Evolutionary conservation across 176 grass and related monocot genomes (phyloP).

Genomic region (Raddia guianensis): DNA sequence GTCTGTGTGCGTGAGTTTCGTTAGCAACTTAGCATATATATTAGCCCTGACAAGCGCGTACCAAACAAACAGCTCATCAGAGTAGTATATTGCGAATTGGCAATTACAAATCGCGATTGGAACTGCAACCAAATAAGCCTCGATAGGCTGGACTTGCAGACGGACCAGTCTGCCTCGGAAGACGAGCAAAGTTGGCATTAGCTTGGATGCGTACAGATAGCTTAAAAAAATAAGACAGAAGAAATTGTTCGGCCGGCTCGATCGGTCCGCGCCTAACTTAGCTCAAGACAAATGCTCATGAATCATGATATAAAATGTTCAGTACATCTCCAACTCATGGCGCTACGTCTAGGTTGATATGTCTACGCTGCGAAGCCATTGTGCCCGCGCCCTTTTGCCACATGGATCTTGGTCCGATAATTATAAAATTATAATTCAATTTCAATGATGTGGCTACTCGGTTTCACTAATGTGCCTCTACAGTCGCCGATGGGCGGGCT

Average conservation of each 20-base stretch:
- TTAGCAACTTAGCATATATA: not conserved
- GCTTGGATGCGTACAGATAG: not conserved
- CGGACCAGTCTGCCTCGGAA: not conserved
- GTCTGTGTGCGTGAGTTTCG: not conserved
- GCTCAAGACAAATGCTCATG: not conserved
- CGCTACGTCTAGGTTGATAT: not conserved
- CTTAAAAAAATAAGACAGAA: not conserved
- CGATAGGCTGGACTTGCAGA: slow-evolving; percentile 32
- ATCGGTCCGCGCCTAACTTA: slow-evolving; percentile 13
- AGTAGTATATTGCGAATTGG: slow-evolving; percentile 6
- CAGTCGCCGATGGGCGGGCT: too few relatives aligned
- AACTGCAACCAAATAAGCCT: not conserved
- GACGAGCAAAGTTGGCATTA: not conserved
- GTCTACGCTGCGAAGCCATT: not conserved
- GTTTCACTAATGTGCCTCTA: too few relatives aligned
- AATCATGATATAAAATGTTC: not conserved
- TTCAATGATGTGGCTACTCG: too few relatives aligned
- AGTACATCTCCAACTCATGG: not conserved
- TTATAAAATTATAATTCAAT: too few relatives aligned
- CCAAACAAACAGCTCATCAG: slow-evolving; percentile 33
- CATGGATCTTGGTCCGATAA: too few relatives aligned
- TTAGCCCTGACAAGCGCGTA: slow-evolving; percentile 24
- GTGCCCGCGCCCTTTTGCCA: too few relatives aligned
- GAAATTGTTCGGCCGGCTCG: not conserved
- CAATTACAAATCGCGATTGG: not conserved